A percentile compares a stretch with the other conserved stretches of the same genome.
phyloP scores from a whole-genome alignment of 208 protist genomes.

The Crithidia bombi region DNA sequence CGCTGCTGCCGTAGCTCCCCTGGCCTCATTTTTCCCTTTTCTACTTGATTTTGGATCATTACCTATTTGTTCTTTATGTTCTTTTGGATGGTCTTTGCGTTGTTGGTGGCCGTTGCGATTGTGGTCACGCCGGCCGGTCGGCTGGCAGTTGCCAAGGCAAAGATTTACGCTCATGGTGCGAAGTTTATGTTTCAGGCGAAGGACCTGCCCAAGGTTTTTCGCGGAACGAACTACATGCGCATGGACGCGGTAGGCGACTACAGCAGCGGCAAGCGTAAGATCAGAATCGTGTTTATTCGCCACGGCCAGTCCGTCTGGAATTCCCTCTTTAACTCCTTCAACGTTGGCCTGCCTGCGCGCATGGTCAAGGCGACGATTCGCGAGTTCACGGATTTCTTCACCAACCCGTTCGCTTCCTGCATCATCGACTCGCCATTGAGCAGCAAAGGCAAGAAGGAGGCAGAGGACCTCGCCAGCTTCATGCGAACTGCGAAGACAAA shows the following conservation, averaged over 20 bases:
- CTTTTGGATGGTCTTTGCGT: constrained; percentile 62
- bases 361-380: constrained; percentile 50
- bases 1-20: too few species aligned
- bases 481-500: constrained; percentile 63
- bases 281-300: constrained; percentile 91
- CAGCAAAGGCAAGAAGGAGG: constrained; percentile 71
- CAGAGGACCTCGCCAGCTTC: constrained; percentile 69
- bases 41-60: constrained; percentile 7
- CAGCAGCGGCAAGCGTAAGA: constrained; percentile 50
- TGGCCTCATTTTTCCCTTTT: constrained; percentile 5
- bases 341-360: constrained; percentile 60
- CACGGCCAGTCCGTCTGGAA: constrained; percentile 95
- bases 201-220: constrained; percentile 73
- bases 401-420: constrained; percentile 75
- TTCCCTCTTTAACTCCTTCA: constrained; percentile 86
- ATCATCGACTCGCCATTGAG: constrained; percentile 93
- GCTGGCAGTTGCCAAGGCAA: constrained; percentile 50
- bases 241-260: constrained; percentile 42
- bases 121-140: constrained; percentile 48
- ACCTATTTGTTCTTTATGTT: constrained; percentile 52
- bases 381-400: constrained; percentile 73
- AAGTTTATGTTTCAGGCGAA: constrained; percentile 70
- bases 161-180: constrained; percentile 56
- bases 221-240: constrained; percentile 71
- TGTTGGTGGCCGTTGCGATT: constrained; percentile 61